Evolutionary conservation across 495 filamentous ascomycete species (phyloP).

Genomic region (Halenospora varia): DNA sequence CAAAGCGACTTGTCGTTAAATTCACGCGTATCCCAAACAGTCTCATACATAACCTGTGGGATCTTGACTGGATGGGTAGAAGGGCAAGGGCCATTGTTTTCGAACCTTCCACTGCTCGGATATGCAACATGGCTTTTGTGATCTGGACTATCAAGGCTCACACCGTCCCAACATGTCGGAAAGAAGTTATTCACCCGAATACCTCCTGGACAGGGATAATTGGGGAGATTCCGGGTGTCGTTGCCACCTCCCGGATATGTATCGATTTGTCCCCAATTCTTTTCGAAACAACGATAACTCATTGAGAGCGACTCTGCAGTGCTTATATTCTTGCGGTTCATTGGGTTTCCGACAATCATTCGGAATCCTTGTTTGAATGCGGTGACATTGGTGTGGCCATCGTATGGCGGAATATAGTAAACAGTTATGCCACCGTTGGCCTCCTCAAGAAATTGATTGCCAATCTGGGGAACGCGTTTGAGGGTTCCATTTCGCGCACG

Average conservation of each 20-base stretch:
- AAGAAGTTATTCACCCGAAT: conserved; percentile 78
- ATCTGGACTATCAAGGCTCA: conserved; percentile 39
- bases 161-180: conserved; percentile 86
- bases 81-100: background rate
- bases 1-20: conserved; percentile 66
- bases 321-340: conserved; percentile 34
- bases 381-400: background rate
- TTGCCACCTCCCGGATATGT: conserved; percentile 24
- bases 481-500: conserved; percentile 58
- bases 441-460: conserved; percentile 54
- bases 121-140: conserved; percentile 3
- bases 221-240: conserved; percentile 46
- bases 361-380: conserved; percentile 66
- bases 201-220: conserved; percentile 49
- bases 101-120: background rate
- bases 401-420: conserved; percentile 2
- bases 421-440: background rate
- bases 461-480: conserved; percentile 55
- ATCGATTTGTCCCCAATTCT: conserved; percentile 9
- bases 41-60: conserved; percentile 1
- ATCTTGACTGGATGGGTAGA: conserved; percentile 22
- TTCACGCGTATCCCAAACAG: conserved; percentile 38
- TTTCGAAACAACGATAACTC: conserved; percentile 43
- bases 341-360: conserved; percentile 64
- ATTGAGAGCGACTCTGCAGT: conserved; percentile 34